These are phyloP conservation scores for Ogataea paradorogensis DNA, from an alignment of 805 yeast genomes.

Conservation along the genomic window DNA sequence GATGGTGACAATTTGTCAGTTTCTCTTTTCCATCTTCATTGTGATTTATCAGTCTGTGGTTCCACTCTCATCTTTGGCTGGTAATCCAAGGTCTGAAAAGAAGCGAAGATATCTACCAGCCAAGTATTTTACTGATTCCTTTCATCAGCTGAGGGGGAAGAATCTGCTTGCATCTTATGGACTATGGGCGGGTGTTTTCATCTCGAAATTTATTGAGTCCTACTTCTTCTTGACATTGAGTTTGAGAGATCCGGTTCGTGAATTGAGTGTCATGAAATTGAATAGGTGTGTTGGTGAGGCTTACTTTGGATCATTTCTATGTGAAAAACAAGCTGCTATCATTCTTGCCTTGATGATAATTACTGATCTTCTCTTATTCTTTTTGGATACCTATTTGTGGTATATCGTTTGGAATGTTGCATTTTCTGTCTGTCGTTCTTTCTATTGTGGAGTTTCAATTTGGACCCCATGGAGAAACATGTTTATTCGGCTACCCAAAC, in stretches of 20 bases:
- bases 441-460: slow-evolving; percentile 71
- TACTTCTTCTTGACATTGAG: slow-evolving; percentile 75
- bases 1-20: slow-evolving; percentile 51
- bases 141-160: slow-evolving; percentile 50
- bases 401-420: slow-evolving; percentile 76
- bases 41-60: slow-evolving; percentile 56
- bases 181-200: slow-evolving; percentile 65
- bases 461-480: slow-evolving; percentile 90
- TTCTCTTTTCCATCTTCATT: slow-evolving; percentile 50
- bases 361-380: slow-evolving; percentile 68
- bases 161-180: slow-evolving; percentile 62
- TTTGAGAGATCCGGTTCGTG: slow-evolving; percentile 69
- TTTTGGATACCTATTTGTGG: slow-evolving; percentile 83
- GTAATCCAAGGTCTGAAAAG: slow-evolving; percentile 33
- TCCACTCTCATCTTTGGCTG: slow-evolving; percentile 60
- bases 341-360: slow-evolving; percentile 50
- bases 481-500: slow-evolving; percentile 70
- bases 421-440: slow-evolving; percentile 67
- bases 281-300: slow-evolving; percentile 61
- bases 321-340: slow-evolving; percentile 55
- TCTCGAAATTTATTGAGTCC: slow-evolving; percentile 70
- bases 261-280: slow-evolving; percentile 54
- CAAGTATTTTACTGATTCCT: slow-evolving; percentile 56
- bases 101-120: slow-evolving; percentile 51
- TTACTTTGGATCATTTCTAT: slow-evolving; percentile 49